Evolutionary conservation across 352 stramenopile genomes (phyloP).

Genomic region (Pythium sukuiense): DNA sequence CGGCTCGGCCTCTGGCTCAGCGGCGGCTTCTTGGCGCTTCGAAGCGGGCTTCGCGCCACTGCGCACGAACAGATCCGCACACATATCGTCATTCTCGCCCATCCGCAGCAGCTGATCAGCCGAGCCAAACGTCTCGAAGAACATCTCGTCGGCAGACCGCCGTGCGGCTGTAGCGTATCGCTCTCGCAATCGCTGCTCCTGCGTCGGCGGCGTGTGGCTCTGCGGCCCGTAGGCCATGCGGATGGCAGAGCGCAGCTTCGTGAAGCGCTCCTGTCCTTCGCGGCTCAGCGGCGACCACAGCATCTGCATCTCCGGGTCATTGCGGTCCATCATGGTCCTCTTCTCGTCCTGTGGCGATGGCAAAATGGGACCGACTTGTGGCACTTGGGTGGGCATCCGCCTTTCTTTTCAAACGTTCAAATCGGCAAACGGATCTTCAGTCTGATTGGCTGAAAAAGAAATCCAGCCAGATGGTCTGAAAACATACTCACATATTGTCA

Average conservation of each 20-base stretch:
- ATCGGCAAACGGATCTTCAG: not conserved
- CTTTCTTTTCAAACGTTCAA: not conserved
- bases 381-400: not conserved
- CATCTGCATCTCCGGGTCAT: conserved; percentile 26
- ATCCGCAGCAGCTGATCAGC: conserved; percentile 42
- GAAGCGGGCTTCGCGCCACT: conserved; percentile 3
- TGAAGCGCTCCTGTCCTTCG: conserved; percentile 24
- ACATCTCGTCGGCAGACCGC: conserved; percentile 55
- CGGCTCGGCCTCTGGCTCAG: conserved; percentile 16
- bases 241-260: conserved; percentile 21
- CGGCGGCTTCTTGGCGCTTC: not conserved
- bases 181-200: conserved; percentile 35
- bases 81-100: conserved; percentile 23
- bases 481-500: not conserved
- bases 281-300: conserved; percentile 31
- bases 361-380: not conserved
- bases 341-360: not conserved
- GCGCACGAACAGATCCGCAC: conserved; percentile 20
- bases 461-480: not conserved
- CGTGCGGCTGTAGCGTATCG: conserved; percentile 49
- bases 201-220: not conserved
- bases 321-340: conserved; percentile 17
- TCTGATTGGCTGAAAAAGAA: conserved; percentile 23
- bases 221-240: conserved; percentile 8
- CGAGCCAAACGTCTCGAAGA: conserved; percentile 65